Evolutionary conservation across 2,329 filamentous ascomycete species (phyloP).

Genomic region (Diaporthe eres): DNA sequence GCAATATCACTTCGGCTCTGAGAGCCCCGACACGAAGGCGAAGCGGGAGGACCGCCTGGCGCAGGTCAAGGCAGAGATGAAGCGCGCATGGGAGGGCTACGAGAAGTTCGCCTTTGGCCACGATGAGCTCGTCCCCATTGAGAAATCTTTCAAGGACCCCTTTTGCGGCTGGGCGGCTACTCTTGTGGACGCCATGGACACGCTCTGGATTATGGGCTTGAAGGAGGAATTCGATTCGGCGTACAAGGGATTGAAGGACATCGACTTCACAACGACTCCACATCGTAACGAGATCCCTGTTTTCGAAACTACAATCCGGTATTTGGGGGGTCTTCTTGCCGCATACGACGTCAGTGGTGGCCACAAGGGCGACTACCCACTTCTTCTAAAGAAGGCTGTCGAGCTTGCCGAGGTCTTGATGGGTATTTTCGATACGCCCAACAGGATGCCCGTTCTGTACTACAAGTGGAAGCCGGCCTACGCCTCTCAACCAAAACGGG

Average conservation of each 20-base stretch:
- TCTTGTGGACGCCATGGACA: constrained; percentile 85
- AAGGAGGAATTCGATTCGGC: constrained; percentile 85
- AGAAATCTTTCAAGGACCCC: constrained; percentile 77
- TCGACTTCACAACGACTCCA: constrained; percentile 85
- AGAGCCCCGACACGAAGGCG: constrained; percentile 71
- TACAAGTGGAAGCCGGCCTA: constrained; percentile 82
- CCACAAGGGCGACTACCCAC: constrained; percentile 66
- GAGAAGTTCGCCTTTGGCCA: constrained; percentile 84
- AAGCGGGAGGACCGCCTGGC: constrained; percentile 75
- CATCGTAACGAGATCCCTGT: constrained; percentile 80
- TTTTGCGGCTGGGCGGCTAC: constrained; percentile 96
- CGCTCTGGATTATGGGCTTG: constrained; percentile 88
- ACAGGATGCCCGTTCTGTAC: constrained; percentile 89
- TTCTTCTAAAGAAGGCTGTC: constrained; percentile 82
- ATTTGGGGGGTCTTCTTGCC: constrained; percentile 86
- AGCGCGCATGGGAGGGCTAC: constrained; percentile 87
- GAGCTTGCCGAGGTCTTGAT: constrained; percentile 86
- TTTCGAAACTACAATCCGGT: constrained; percentile 93
- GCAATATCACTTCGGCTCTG: constrained; percentile 79
- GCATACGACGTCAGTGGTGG: constrained; percentile 89
- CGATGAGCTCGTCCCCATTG: constrained; percentile 86
- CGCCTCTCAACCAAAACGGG: constrained; percentile 74
- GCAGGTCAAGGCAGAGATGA: constrained; percentile 80
- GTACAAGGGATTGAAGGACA: constrained; percentile 75
- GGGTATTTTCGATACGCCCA: constrained; percentile 90